Percentiles rank a stretch among this genome's conserved stretches.
phyloP scores from a whole-genome alignment of 2,329 filamentous ascomycete genomes.

The Monilinia polystroma region DNA sequence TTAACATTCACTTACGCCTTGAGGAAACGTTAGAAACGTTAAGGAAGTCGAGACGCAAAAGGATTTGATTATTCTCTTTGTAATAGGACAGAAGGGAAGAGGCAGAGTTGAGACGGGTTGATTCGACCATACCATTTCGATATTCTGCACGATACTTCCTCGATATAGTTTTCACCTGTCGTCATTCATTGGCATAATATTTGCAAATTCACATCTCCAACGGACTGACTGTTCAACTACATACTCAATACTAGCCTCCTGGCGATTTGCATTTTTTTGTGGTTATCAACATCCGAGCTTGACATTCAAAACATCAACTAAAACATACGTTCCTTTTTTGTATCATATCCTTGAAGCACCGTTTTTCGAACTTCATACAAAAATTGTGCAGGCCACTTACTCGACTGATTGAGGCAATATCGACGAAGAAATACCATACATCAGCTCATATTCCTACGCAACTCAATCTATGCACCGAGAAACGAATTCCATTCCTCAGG shows the following conservation, averaged over 20 bases:
- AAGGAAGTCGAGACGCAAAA: background rate
- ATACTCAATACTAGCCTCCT: background rate
- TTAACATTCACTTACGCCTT: background rate
- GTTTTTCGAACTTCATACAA: background rate
- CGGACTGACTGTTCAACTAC: no score
- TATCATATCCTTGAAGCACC: background rate
- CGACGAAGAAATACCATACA: background rate
- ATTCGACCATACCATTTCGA: background rate
- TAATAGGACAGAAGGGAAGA: conserved; percentile 3
- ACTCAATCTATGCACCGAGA: conserved; percentile 19
- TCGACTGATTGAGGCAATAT: conserved; percentile 9
- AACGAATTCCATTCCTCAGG: conserved; percentile 19
- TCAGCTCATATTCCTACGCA: conserved; percentile 3
- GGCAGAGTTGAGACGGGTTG: background rate
- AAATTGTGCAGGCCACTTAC: conserved; percentile 19
- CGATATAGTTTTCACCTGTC: background rate
- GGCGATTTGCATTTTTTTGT: conserved; percentile 8
- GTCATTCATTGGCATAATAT: conserved; percentile 10
- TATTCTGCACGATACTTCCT: background rate
- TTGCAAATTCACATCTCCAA: background rate
- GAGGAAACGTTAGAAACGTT: background rate
- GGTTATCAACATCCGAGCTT: conserved; percentile 13
- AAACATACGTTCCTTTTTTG: conserved; percentile 11
- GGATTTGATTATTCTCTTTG: background rate
- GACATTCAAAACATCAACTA: conserved; percentile 10